Evolutionary conservation across 1,284 basidiomycete species (phyloP).

Genomic region (Ceratobasidium papillatum): DNA sequence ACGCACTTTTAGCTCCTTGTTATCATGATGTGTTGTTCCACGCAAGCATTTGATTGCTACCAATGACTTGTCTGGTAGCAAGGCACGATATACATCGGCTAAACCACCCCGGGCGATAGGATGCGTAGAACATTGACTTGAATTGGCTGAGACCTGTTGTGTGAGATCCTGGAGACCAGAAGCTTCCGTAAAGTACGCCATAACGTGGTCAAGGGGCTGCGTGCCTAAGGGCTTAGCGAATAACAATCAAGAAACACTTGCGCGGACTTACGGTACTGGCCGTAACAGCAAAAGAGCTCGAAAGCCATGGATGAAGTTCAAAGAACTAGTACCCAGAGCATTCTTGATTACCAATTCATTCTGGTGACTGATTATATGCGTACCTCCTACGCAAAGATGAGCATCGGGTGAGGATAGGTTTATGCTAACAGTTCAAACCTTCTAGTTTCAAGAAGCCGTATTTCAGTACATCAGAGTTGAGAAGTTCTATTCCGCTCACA

Average conservation of each 20-base stretch:
- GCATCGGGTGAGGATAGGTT: no score
- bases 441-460: no score
- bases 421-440: no score
- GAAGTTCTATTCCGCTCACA: no score
- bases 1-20: slow-evolving; percentile 5
- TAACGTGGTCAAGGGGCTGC: slow-evolving; percentile 7
- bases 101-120: not conserved
- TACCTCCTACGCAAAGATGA: not conserved
- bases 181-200: slow-evolving; percentile 6
- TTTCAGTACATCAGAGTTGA: no score
- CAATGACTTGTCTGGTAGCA: not conserved
- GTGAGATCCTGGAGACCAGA: slow-evolving; percentile 1
- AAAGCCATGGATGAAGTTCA: not conserved
- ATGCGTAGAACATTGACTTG: not conserved
- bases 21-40: not conserved
- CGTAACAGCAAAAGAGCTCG: not conserved
- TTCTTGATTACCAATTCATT: not conserved
- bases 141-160: not conserved
- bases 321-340: not conserved
- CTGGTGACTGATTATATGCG: not conserved
- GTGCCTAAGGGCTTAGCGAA: not conserved
- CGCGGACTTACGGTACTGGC: not conserved
- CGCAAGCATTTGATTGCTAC: slow-evolving; percentile 8
- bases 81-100: slow-evolving; percentile 6
- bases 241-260: not conserved